Evolutionary conservation across 345 rosid genomes (phyloP), one percentile per base, ranked within the genome.

Genomic region (Citrus maxima): DNA sequence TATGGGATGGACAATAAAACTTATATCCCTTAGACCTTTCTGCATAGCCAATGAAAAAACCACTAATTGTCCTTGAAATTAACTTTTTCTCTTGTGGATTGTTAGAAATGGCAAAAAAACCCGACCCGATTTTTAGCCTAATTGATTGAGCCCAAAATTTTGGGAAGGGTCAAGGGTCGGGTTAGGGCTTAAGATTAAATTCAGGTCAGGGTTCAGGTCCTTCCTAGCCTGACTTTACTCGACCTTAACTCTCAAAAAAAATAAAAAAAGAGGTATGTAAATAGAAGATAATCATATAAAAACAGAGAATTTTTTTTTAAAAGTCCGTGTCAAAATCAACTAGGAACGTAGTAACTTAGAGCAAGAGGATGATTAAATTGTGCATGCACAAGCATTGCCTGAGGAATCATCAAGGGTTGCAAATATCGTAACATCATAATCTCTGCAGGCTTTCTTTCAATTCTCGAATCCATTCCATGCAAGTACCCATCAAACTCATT

Each of bases 71-170:
- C 12, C 6, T 16, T 16, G 1, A 19, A 6, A 18, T 2, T 54
- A 54, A 6, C 22, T 54, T 54, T 54, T 54, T 54, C 58, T 54
- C 22, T 54, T 54, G 0, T 18, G 2, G 58, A 51, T 51, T 51
- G 56, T 51, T 18, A 5, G 0, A 2, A 54, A 40, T 49, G 16
- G 1, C 3, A 49, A 37, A 37, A 37, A 7, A 37, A 37, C 40
- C 9, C 38, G 0, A 37, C 38, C 9, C 0, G 0, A 1, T 1
- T 37, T 37, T 37, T 7, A 1, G 40, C 2, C 0, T 0, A 0
- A 37, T 7, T 37, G 0, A 37, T 0, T 7, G 9, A 7, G 10
- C 9, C 40, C 40, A 37, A 37, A 37, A 6, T 37, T 37, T 37
- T 37, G 2, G 0, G 40, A 37, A 37, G 40, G 40, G 2, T 37